phyloP scores from a whole-genome alignment of 225 moss, liverwort and hornwort genomes.

The Physcomitrellopsis africana region DNA sequence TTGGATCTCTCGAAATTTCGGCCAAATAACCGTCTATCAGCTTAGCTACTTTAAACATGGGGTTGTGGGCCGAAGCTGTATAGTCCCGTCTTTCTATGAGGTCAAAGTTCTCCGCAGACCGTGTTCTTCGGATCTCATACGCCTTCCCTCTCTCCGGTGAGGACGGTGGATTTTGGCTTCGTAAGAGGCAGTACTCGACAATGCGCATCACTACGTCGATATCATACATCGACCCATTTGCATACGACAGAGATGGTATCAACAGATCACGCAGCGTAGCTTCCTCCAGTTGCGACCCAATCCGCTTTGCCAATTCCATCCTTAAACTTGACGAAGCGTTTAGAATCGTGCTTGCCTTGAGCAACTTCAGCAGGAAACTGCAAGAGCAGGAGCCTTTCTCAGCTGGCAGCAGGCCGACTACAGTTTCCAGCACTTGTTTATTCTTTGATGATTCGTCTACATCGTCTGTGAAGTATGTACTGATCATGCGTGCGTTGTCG shows the following conservation, averaged over 20 bases:
- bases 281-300: constrained; percentile 82
- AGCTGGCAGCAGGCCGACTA: constrained; percentile 73
- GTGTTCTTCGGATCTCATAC: constrained; percentile 54
- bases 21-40: constrained; percentile 85
- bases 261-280: constrained; percentile 69
- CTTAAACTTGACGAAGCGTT: constrained; percentile 53
- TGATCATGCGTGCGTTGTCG: constrained; percentile 17
- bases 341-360: constrained; percentile 65
- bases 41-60: constrained; percentile 81
- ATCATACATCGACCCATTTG: constrained; percentile 55
- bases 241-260: constrained; percentile 64
- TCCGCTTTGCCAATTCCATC: constrained; percentile 64
- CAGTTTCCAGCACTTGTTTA: constrained; percentile 65
- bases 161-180: constrained; percentile 78
- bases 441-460: constrained; percentile 49
- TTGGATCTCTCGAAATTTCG: constrained; percentile 75
- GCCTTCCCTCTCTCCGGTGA: constrained; percentile 31
- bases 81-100: constrained; percentile 51
- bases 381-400: constrained; percentile 68
- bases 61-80: constrained; percentile 50
- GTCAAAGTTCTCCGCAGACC: constrained; percentile 65
- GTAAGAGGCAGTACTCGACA: constrained; percentile 75
- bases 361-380: constrained; percentile 70
- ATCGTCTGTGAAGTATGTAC: constrained; percentile 24
- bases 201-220: constrained; percentile 79